Evolutionary conservation across 352 stramenopile genomes (phyloP).

Genomic region (Peronosclerospora sorghi): DNA sequence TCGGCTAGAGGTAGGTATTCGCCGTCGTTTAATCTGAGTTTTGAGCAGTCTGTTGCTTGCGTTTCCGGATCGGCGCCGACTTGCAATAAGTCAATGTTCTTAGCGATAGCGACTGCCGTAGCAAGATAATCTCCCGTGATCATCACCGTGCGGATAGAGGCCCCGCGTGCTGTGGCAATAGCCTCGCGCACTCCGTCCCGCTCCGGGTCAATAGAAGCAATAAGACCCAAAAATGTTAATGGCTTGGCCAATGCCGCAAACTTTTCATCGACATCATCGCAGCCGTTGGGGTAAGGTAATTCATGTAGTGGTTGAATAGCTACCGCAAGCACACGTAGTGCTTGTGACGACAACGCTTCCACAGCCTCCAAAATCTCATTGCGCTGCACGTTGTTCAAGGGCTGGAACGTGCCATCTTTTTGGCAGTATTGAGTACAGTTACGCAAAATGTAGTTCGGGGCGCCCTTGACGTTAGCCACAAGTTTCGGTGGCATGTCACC

Average conservation of each 20-base stretch:
- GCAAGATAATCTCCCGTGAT: slow-evolving; percentile 93
- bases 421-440: slow-evolving; percentile 50
- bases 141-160: slow-evolving; percentile 81
- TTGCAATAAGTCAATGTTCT: slow-evolving; percentile 88
- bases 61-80: slow-evolving; percentile 39
- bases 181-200: slow-evolving; percentile 50
- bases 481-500: slow-evolving; percentile 28
- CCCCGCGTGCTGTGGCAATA: slow-evolving; percentile 27
- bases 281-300: slow-evolving; percentile 31
- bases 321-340: slow-evolving; percentile 84
- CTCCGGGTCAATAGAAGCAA: slow-evolving; percentile 86
- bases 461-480: slow-evolving; percentile 52
- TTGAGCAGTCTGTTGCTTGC: slow-evolving; percentile 67
- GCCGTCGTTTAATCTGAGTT: slow-evolving; percentile 34
- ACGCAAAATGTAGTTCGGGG: slow-evolving; percentile 58
- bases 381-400: slow-evolving; percentile 31
- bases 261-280: slow-evolving; percentile 58
- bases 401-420: slow-evolving; percentile 37
- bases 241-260: slow-evolving; percentile 50
- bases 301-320: slow-evolving; percentile 62
- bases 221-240: slow-evolving; percentile 87
- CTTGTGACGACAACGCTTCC: slow-evolving; percentile 59
- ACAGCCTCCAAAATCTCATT: slow-evolving; percentile 44
- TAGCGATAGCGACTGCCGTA: slow-evolving; percentile 90
- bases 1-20: slow-evolving; percentile 60